Conservation (phyloP, 441 rosid genomes). For the Arabidopsis lyrata region DNA sequence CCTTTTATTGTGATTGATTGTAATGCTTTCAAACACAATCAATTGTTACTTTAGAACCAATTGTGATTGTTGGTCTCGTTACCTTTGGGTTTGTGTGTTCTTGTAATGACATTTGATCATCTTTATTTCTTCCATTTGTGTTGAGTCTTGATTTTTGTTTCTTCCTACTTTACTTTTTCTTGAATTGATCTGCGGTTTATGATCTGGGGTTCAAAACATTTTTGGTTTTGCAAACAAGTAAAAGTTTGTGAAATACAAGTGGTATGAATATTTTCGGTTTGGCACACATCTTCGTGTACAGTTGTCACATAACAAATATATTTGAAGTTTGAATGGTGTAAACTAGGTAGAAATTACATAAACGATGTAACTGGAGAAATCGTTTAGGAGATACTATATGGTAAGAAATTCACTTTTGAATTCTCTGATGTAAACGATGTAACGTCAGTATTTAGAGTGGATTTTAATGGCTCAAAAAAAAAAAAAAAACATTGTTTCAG, state of each 20-base stretch:
- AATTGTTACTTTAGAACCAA: slow-evolving; percentile 38
- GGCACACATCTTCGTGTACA: not conserved
- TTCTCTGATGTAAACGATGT: too few relatives aligned
- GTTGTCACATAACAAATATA: not conserved
- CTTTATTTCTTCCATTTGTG: not conserved
- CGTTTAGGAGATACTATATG: too few relatives aligned
- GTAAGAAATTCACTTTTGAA: too few relatives aligned
- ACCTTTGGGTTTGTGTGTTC: slow-evolving; percentile 31
- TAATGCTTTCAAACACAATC: slow-evolving; percentile 36
- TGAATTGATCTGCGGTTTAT: not conserved
- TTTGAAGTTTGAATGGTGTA: too few relatives aligned
- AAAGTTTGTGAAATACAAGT: not conserved
- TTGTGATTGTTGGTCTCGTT: slow-evolving; percentile 34
- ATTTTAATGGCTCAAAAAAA: too few relatives aligned
- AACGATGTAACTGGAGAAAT: too few relatives aligned
- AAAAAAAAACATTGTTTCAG: too few relatives aligned
- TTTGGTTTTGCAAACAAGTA: not conserved
- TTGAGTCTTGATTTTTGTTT: slow-evolving; percentile 17
- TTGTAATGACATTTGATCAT: slow-evolving; percentile 33
- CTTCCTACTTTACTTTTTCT: not conserved
- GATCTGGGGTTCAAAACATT: not conserved
- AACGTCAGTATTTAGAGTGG: too few relatives aligned
- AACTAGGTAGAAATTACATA: too few relatives aligned
- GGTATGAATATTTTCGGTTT: not conserved
- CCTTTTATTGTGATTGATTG: slow-evolving; percentile 34